Percentiles rank a stretch among this genome's conserved stretches.
phyloP scores from a whole-genome alignment of 2,329 filamentous ascomycete species.

The Ascochyta lentis region DNA sequence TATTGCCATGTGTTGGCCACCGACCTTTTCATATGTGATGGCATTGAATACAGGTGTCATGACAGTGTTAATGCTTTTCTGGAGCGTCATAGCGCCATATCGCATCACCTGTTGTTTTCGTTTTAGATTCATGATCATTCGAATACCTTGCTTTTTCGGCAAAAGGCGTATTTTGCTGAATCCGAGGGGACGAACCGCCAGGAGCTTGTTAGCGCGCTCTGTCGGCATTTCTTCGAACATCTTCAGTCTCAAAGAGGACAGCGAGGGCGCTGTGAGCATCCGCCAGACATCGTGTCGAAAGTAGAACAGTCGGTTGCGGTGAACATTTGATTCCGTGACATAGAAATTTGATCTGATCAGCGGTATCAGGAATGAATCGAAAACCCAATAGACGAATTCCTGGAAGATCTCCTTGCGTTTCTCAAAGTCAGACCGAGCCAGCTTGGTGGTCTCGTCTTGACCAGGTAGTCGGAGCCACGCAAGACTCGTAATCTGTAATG shows the following conservation, averaged over 20 bases:
- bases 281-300: constrained; percentile 95
- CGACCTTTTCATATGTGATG: constrained; percentile 78
- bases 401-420: constrained; percentile 81
- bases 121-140: constrained; percentile 87
- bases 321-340: constrained; percentile 84
- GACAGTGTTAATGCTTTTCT: constrained; percentile 71
- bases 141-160: constrained; percentile 77
- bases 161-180: constrained; percentile 81
- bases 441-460: constrained; percentile 56
- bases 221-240: constrained; percentile 81
- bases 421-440: constrained; percentile 72
- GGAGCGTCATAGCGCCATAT: constrained; percentile 62
- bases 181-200: constrained; percentile 71
- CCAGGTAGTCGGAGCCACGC: constrained; percentile 73
- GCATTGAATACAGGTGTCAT: constrained; percentile 77
- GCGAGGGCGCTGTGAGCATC: constrained; percentile 73
- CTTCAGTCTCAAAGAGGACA: constrained; percentile 68
- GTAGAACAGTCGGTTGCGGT: constrained; percentile 85
- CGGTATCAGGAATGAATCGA: constrained; percentile 90
- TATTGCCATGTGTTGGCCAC: neutral
- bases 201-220: constrained; percentile 61
- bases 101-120: constrained; percentile 63
- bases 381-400: constrained; percentile 90
- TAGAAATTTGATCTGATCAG: constrained; percentile 89
- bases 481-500: constrained; percentile 67